phyloP scores from a whole-genome alignment of 1,284 basidiomycete genomes.

The Trichosporon sp. region DNA sequence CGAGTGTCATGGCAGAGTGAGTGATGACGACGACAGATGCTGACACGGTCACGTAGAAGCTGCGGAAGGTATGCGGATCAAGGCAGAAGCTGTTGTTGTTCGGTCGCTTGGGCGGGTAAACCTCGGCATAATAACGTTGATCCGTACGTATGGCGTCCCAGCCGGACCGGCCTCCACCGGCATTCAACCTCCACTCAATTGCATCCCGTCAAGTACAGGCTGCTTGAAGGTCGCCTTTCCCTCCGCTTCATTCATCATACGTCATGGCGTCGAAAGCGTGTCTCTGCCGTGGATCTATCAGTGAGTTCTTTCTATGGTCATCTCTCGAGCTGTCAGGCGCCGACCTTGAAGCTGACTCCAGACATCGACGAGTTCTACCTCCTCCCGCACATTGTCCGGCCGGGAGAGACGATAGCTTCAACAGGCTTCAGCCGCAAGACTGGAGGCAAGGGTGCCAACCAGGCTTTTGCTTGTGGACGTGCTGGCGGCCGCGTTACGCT shows the following conservation, averaged over 20 bases:
- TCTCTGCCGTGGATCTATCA: conserved; percentile 14
- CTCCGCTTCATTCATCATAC: background rate
- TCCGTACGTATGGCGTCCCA: too few species aligned
- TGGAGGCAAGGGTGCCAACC: conserved; percentile 54
- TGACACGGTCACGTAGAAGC: background rate
- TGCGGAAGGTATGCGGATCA: background rate
- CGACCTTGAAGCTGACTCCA: background rate
- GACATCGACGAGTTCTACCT: conserved; percentile 46
- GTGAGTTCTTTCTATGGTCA: background rate
- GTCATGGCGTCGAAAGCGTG: conserved; percentile 7
- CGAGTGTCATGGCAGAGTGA: conserved; percentile 4
- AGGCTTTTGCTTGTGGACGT: conserved; percentile 48
- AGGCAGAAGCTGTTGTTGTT: background rate
- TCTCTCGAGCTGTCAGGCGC: too few species aligned
- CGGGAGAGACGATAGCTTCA: conserved; percentile 52
- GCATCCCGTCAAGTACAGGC: background rate
- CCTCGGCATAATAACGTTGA: background rate
- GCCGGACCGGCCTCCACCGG: background rate
- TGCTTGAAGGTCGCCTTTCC: background rate
- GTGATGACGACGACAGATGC: background rate
- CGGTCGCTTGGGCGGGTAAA: background rate
- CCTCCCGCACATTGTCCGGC: conserved; percentile 48
- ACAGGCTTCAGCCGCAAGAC: conserved; percentile 41
- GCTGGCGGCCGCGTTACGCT: conserved; percentile 45
- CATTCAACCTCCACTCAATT: background rate